Evolutionary conservation across 495 filamentous ascomycete genomes (phyloP).

Genomic region (Polyplosphaeria fusca): DNA sequence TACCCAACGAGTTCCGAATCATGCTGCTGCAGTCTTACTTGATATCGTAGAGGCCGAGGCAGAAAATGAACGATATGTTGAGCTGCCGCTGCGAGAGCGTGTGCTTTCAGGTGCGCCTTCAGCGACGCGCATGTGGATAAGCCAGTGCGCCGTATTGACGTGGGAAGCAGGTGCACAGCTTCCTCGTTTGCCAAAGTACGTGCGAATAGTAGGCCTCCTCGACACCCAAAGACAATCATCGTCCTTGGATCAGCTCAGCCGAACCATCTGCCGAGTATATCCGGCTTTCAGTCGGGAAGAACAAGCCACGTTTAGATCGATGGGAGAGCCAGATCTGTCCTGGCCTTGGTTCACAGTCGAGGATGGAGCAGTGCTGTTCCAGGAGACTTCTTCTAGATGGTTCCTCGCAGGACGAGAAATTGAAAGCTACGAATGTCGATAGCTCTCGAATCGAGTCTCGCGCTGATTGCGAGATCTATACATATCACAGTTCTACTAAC

Average conservation of each 20-base stretch:
- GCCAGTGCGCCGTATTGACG: too few relatives aligned
- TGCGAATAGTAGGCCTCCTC: slow-evolving; percentile 6
- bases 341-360: slow-evolving; percentile 17
- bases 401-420: slow-evolving; percentile 30
- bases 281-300: slow-evolving; percentile 11
- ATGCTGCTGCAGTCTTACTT: slow-evolving; percentile 5
- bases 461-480: too few relatives aligned
- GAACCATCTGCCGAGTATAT: slow-evolving; percentile 7
- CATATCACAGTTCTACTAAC: neutral
- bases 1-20: neutral
- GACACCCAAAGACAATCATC: neutral
- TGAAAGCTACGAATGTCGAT: slow-evolving; percentile 33
- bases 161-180: neutral
- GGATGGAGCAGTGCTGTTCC: slow-evolving; percentile 28
- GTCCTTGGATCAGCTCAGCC: slow-evolving; percentile 1
- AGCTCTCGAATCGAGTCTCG: too few relatives aligned
- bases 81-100: slow-evolving; percentile 12
- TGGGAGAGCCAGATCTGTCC: neutral
- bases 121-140: too few relatives aligned
- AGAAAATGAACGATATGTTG: slow-evolving; percentile 10
- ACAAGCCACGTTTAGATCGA: neutral
- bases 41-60: neutral
- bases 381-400: slow-evolving; percentile 6
- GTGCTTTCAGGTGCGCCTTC: slow-evolving; percentile 9
- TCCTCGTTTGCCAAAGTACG: neutral